These are phyloP conservation scores for Cucurbita ficifolia DNA, from an alignment of 306 rosid species.

Conservation along the genomic window DNA sequence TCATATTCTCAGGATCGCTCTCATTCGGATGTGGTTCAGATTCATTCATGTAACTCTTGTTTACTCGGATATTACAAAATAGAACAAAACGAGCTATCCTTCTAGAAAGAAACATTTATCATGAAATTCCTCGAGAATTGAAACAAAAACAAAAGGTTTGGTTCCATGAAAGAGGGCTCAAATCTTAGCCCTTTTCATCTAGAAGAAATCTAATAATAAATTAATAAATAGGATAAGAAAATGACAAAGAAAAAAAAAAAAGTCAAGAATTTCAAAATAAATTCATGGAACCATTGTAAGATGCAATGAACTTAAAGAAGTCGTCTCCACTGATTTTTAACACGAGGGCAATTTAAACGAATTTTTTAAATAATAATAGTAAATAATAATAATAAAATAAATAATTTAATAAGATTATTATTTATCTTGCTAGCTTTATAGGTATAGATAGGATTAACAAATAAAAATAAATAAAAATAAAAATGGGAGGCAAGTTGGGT, in stretches of 20 bases:
- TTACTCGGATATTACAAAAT: too few species aligned
- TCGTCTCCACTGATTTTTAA: neutral
- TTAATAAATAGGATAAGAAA: neutral
- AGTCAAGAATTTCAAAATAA: neutral
- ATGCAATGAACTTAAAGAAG: neutral
- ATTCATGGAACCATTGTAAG: neutral
- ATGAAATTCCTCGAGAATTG: neutral
- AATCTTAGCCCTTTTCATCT: neutral
- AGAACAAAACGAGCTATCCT: too few species aligned
- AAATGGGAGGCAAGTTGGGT: neutral
- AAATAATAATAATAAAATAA: too few species aligned
- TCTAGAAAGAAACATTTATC: too few species aligned
- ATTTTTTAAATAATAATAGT: too few species aligned
- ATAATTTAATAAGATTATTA: too few species aligned
- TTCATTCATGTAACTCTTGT: too few species aligned
- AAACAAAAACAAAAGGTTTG: neutral
- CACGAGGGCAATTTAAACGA: constrained; percentile 3
- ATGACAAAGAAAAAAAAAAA: neutral
- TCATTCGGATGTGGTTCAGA: too few species aligned
- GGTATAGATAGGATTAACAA: neutral
- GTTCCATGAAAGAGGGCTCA: neutral
- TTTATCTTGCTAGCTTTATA: neutral
- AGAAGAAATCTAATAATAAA: neutral
- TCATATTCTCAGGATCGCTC: too few species aligned
- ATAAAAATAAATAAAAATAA: neutral